phyloP scores from a whole-genome alignment of 2,329 filamentous ascomycete species.

The Xylariaceae sp. region DNA sequence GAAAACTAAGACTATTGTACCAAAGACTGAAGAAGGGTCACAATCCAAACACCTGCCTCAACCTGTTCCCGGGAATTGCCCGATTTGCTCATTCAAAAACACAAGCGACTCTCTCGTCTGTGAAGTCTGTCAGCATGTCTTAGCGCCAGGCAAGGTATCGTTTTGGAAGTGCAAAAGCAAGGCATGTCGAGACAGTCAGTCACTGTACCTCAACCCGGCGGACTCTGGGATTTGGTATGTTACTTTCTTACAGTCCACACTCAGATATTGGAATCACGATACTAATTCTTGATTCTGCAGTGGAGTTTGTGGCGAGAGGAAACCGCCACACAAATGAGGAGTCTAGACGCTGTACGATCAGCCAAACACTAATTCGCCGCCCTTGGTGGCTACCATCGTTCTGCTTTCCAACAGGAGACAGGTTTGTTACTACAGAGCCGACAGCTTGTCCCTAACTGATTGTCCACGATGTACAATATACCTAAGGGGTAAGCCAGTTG shows the following conservation, averaged over 20 bases:
- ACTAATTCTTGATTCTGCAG: too few relatives aligned
- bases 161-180: slow-evolving; percentile 63
- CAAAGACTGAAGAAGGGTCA: background rate
- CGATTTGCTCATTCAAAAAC: slow-evolving; percentile 69
- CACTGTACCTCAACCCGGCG: slow-evolving; percentile 62
- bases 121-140: slow-evolving; percentile 66
- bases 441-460: too few relatives aligned
- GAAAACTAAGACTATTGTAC: background rate
- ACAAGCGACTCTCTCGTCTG: slow-evolving; percentile 56
- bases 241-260: too few relatives aligned
- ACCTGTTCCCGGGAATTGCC: slow-evolving; percentile 39
- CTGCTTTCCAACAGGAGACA: too few relatives aligned
- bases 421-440: too few relatives aligned
- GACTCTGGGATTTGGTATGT: slow-evolving; percentile 61
- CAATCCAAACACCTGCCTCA: background rate
- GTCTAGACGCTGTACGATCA: slow-evolving; percentile 9
- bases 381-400: too few relatives aligned
- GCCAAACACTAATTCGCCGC: too few relatives aligned
- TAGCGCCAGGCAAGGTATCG: slow-evolving; percentile 52
- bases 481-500: too few relatives aligned
- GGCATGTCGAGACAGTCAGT: slow-evolving; percentile 49
- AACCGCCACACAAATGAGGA: slow-evolving; percentile 6
- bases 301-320: slow-evolving; percentile 60
- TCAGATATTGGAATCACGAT: too few relatives aligned
- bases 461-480: too few relatives aligned